Conservation (phyloP, 306 rosid genomes). For the Sicyos edulis region DNA sequence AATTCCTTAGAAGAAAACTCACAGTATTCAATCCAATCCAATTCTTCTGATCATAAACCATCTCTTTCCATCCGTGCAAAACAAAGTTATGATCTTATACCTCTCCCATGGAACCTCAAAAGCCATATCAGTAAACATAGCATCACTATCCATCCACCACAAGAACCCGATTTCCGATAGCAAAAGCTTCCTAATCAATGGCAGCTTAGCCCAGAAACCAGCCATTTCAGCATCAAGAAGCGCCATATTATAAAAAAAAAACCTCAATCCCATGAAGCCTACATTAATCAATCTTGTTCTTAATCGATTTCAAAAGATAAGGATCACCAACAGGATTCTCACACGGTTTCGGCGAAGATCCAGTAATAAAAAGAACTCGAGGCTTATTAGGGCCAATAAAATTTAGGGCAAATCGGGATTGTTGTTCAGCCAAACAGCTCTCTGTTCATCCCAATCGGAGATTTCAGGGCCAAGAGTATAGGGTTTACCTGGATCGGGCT, state of each 20-base stretch:
- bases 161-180: constrained; percentile 68
- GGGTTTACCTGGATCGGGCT: constrained; percentile 35
- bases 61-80: constrained; percentile 77
- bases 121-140: constrained; percentile 90
- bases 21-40: constrained; percentile 93
- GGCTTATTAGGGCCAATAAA: constrained; percentile 65
- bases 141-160: constrained; percentile 98
- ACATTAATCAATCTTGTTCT: constrained; percentile 88
- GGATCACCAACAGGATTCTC: constrained; percentile 91
- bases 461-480: constrained; percentile 75
- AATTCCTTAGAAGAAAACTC: constrained; percentile 56
- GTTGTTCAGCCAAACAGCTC: constrained; percentile 54
- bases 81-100: constrained; percentile 58
- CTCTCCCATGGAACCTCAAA: constrained; percentile 87
- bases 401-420: constrained; percentile 60
- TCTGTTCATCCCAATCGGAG: constrained; percentile 63
- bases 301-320: constrained; percentile 61
- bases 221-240: constrained; percentile 84
- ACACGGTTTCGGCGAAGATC: constrained; percentile 87
- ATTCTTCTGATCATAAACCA: constrained; percentile 67
- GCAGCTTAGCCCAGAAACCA: constrained; percentile 91
- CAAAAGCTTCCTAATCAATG: constrained; percentile 60
- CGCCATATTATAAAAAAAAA: constrained; percentile 76
- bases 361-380: constrained; percentile 71
- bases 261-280: constrained; percentile 72